Conservation (phyloP, 768 basidiomycete species). For the Lentinula sp. region DNA sequence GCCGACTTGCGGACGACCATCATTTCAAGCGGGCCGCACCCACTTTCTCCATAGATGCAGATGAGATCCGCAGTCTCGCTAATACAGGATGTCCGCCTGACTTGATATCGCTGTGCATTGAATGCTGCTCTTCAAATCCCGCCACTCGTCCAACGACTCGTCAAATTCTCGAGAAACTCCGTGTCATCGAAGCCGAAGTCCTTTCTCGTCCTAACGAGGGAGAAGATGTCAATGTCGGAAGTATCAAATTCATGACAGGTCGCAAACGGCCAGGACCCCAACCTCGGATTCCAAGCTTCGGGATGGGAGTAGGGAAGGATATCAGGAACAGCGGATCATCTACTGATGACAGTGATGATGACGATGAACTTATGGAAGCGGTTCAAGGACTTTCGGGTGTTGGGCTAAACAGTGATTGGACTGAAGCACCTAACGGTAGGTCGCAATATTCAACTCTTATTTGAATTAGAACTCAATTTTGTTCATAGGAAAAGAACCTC, state of each 20-base stretch:
- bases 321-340: constrained; percentile 37
- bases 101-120: constrained; percentile 72
- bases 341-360: constrained; percentile 60
- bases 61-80: constrained; percentile 64
- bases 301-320: constrained; percentile 60
- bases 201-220: constrained; percentile 57
- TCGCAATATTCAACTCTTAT: constrained; percentile 5
- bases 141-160: constrained; percentile 67
- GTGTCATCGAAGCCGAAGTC: constrained; percentile 81
- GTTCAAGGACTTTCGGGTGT: constrained; percentile 48
- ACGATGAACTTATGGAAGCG: constrained; percentile 64
- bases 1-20: constrained; percentile 79
- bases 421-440: constrained; percentile 34
- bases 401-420: constrained; percentile 43
- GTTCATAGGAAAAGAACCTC: constrained; percentile 44
- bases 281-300: constrained; percentile 87
- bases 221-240: constrained; percentile 76
- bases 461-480: constrained; percentile 9
- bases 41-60: constrained; percentile 67
- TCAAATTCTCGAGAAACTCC: constrained; percentile 71
- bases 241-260: constrained; percentile 75
- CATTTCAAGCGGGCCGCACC: constrained; percentile 77
- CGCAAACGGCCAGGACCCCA: constrained; percentile 50
- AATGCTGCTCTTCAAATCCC: constrained; percentile 69
- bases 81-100: constrained; percentile 72